Conservation (phyloP, 164 flowering plant species). For the Vitis amurensis region DNA sequence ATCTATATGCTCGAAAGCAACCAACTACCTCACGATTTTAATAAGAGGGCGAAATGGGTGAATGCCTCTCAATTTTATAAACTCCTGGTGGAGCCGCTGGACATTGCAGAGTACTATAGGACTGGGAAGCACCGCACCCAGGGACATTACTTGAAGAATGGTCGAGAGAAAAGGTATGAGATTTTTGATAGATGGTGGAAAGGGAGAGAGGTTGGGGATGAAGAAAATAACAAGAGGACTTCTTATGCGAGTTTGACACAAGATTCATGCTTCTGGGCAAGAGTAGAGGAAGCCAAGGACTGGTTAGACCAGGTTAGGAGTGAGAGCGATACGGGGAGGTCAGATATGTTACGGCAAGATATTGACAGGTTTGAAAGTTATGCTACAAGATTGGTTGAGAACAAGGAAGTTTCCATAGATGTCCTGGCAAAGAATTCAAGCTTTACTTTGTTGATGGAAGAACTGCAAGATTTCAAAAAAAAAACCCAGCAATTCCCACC, state of each 20-base stretch:
- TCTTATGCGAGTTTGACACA: conserved; percentile 67
- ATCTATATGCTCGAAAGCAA: conserved; percentile 56
- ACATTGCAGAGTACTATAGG: conserved; percentile 74
- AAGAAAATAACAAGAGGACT: conserved; percentile 38
- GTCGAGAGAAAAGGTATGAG: conserved; percentile 61
- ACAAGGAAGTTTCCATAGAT: conserved; percentile 70
- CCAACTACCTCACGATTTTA: conserved; percentile 66
- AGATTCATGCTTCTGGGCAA: conserved; percentile 87
- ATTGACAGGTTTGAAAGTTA: conserved; percentile 49
- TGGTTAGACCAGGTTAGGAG: conserved; percentile 30
- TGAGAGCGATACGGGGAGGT: conserved; percentile 31
- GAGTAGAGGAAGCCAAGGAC: conserved; percentile 73
- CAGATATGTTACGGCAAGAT: conserved; percentile 33
- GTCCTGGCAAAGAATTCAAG: conserved; percentile 69
- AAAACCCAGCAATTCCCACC: conserved; percentile 21
- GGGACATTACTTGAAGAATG: conserved; percentile 62
- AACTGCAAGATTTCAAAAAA: conserved; percentile 33
- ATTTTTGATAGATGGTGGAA: conserved; percentile 75
- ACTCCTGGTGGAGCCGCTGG: conserved; percentile 82
- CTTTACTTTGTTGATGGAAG: conserved; percentile 50
- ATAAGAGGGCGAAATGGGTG: conserved; percentile 56
- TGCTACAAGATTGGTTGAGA: conserved; percentile 45
- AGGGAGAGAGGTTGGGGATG: conserved; percentile 21
- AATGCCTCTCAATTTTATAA: conserved; percentile 65
- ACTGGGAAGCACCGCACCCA: conserved; percentile 32